Evolutionary conservation across 2,329 filamentous ascomycete species (phyloP).

Genomic region (Lasiodiplodia citricola): DNA sequence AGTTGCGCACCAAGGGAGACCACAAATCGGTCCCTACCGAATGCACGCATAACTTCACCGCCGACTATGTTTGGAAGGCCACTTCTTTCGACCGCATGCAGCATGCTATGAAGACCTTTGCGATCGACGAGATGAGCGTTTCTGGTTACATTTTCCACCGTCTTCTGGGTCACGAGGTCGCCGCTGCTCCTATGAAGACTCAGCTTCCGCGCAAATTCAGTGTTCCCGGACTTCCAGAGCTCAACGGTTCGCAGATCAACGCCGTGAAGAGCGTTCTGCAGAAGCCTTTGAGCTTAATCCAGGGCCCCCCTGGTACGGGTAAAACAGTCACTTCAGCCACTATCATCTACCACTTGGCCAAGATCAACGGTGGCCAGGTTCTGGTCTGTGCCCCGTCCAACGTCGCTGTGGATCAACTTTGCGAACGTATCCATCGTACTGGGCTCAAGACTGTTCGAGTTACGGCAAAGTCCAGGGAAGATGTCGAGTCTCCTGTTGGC

Average conservation of each 20-base stretch:
- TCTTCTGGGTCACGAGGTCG: slow-evolving; percentile 91
- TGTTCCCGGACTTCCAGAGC: slow-evolving; percentile 88
- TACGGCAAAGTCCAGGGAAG: slow-evolving; percentile 97
- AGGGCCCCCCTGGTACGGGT: slow-evolving; percentile 94
- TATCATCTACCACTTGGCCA: slow-evolving; percentile 96
- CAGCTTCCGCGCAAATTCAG: slow-evolving; percentile 96
- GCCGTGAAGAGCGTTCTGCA: slow-evolving; percentile 95
- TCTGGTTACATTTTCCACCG: slow-evolving; percentile 99
- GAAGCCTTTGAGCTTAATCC: slow-evolving; percentile 92
- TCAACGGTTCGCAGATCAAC: slow-evolving; percentile 94
- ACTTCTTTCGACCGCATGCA: slow-evolving; percentile 99
- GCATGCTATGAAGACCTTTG: slow-evolving; percentile 98
- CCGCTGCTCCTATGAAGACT: slow-evolving; percentile 92
- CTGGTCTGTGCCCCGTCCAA: slow-evolving; percentile 97
- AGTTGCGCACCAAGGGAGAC: slow-evolving; percentile 90
- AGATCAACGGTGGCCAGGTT: slow-evolving; percentile 92
- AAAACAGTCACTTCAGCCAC: slow-evolving; percentile 99
- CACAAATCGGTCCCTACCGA: slow-evolving; percentile 96
- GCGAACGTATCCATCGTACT: slow-evolving; percentile 93
- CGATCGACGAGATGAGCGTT: slow-evolving; percentile 96
- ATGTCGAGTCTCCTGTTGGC: slow-evolving; percentile 97
- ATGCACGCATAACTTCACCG: slow-evolving; percentile 96
- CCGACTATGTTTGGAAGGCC: slow-evolving; percentile 99
- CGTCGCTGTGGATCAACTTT: slow-evolving; percentile 97
- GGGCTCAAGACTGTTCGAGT: slow-evolving; percentile 95